A percentile compares a stretch with the other conserved stretches of the same genome.
Conservation (phyloP, 805 yeast species). For the Schwanniomyces polymorphus region DNA sequence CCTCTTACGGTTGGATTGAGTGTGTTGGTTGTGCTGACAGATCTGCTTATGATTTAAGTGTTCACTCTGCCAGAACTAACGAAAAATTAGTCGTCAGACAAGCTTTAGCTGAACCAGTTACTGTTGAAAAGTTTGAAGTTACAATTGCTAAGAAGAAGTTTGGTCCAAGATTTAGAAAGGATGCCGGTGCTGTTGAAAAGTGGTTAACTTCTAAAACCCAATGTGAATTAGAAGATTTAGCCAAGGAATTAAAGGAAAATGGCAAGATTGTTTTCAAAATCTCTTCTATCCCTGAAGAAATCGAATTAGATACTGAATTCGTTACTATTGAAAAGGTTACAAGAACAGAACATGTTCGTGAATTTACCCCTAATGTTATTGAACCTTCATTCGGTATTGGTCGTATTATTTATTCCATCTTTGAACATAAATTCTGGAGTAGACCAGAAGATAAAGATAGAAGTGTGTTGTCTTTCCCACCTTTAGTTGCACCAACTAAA, state of each 20-base stretch:
- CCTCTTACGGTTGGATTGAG: conserved; percentile 99
- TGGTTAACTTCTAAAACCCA: conserved; percentile 77
- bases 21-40: conserved; percentile 99
- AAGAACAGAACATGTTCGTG: conserved; percentile 87
- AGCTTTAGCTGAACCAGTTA: conserved; percentile 78
- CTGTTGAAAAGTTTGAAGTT: conserved; percentile 80
- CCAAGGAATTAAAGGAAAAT: conserved; percentile 60
- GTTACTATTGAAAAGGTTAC: conserved; percentile 76
- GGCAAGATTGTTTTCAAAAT: conserved; percentile 68
- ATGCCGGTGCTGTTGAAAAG: conserved; percentile 88
- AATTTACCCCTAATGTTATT: conserved; percentile 93
- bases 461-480: conserved; percentile 85
- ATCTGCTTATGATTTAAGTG: conserved; percentile 95
- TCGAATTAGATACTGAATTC: conserved; percentile 73
- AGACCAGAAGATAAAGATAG: conserved; percentile 90
- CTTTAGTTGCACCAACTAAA: conserved; percentile 96
- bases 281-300: conserved; percentile 60
- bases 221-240: conserved; percentile 77
- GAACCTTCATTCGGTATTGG: conserved; percentile 99
- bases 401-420: conserved; percentile 87
- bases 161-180: conserved; percentile 97
- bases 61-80: conserved; percentile 92
- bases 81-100: conserved; percentile 95
- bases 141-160: conserved; percentile 92
- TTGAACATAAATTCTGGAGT: conserved; percentile 94